phyloP scores from a whole-genome alignment of 1,139 yeast species.

The Yamadazyma triangularis region DNA sequence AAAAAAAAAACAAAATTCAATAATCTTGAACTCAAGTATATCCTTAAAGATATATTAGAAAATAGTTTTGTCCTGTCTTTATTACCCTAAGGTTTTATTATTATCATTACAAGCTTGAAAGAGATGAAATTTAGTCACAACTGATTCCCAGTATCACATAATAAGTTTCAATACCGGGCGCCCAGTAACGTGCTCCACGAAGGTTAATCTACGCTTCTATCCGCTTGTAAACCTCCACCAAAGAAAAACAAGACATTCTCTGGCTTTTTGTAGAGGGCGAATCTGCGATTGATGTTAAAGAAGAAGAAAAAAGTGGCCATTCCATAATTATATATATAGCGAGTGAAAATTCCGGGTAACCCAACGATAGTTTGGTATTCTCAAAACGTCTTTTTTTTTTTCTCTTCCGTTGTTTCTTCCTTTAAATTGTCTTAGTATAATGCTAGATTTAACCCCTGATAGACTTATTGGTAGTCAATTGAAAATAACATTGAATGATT shows the following conservation, averaged over 20 bases:
- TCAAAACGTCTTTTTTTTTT: too few species aligned
- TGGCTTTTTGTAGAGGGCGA: slow-evolving; percentile 24
- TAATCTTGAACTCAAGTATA: background rate
- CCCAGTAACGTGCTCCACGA: slow-evolving; percentile 53
- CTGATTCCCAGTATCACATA: slow-evolving; percentile 54
- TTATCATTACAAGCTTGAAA: too few species aligned
- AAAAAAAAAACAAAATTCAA: too few species aligned
- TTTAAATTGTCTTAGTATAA: too few species aligned
- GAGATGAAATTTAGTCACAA: slow-evolving; percentile 41
- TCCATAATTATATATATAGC: slow-evolving; percentile 4
- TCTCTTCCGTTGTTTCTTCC: too few species aligned
- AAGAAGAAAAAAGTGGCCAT: slow-evolving; percentile 3
- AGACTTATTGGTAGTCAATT: slow-evolving; percentile 31
- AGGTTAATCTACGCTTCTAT: slow-evolving; percentile 41
- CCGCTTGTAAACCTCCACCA: slow-evolving; percentile 21
- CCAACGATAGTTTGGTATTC: background rate
- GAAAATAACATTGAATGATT: slow-evolving; percentile 26
- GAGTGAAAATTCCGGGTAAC: slow-evolving; percentile 4
- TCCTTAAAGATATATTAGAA: too few species aligned
- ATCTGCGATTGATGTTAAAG: slow-evolving; percentile 44
- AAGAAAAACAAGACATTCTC: slow-evolving; percentile 7
- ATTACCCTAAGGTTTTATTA: too few species aligned
- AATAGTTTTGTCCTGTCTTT: too few species aligned
- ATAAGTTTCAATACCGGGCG: slow-evolving; percentile 48
- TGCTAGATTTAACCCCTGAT: too few species aligned